Evolutionary conservation across 2,329 filamentous ascomycete genomes (phyloP), one percentile per base, ranked within the genome.

Genomic region (Sporothrix curviconia): DNA sequence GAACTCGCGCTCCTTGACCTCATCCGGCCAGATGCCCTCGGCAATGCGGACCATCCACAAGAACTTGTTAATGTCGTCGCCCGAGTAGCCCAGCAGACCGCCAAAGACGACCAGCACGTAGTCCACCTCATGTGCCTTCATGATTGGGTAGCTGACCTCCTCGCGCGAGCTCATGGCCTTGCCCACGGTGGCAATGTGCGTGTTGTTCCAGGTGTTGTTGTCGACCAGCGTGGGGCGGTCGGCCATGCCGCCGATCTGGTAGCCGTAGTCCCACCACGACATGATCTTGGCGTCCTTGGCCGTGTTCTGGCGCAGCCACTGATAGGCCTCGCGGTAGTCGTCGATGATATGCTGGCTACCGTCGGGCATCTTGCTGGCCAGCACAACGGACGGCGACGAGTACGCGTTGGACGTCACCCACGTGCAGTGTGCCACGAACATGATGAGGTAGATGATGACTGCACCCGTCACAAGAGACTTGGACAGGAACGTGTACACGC

Each of bases 121-220:
- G 74, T 99, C 92, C 3, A 99, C 94, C 74, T 99, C 94, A 69
- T 99, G 94, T 73, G 97, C 90, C 64, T 92, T 88, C 83, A 99
- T 92, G 70, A 99, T 99, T 3, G 91, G 90, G 73, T 99, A 99
- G 76, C 91, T 96, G 73, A 97, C 92, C 73, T 99, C 95, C 73
- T 99, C 94, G 46, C 89, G 81, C 7, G 92, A 96, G 76, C 89
- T 94, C 94, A 99, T 97, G 42, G 94, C 94, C 78, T 99, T 99
- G 68, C 94, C 94, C 59, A 99, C 94, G 14, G 94, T 99, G 55
- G 94, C 94, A 74, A 99, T 99, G 72, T 99, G 94, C 7, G 94
- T 99, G 78, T 99, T 99, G 80, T 99, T 99, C 94, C 94, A 99
- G 2, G 94, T 99, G 77, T 99, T 99, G 80, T 99, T 99, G 78